Percentiles rank a stretch among this genome's conserved stretches.
Conservation (phyloP, 2,329 filamentous ascomycete species). For the Pseudocercospora crystallina region DNA sequence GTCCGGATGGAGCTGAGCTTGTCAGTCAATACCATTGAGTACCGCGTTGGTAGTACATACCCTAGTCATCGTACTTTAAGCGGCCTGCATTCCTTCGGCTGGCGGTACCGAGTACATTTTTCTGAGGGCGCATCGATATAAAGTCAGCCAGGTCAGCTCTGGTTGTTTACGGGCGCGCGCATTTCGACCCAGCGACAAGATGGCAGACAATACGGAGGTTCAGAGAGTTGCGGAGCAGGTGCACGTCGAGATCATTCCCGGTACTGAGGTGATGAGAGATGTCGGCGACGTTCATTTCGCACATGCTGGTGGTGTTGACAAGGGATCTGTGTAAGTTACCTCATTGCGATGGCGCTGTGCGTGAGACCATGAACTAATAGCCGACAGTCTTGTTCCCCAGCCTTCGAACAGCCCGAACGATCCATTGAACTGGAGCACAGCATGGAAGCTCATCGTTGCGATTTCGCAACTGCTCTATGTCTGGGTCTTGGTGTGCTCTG, state of each 20-base stretch:
- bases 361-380: background rate
- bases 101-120: no score
- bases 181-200: background rate
- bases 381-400: conserved; percentile 29
- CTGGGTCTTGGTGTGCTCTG: conserved; percentile 45
- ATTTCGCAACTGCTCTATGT: conserved; percentile 43
- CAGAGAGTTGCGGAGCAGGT: conserved; percentile 23
- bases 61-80: no score
- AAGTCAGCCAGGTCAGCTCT: no score
- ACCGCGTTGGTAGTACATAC: no score
- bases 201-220: conserved; percentile 5
- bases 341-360: background rate
- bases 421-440: conserved; percentile 31
- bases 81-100: no score
- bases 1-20: no score
- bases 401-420: conserved; percentile 27
- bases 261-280: conserved; percentile 34
- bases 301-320: conserved; percentile 27
- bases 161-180: no score
- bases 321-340: conserved; percentile 27
- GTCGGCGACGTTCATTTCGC: conserved; percentile 28
- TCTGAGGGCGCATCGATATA: no score
- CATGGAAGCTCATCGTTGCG: conserved; percentile 37
- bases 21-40: no score
- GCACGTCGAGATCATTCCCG: conserved; percentile 31